Evolutionary conservation across 495 filamentous ascomycete genomes (phyloP).

Genomic region (Xanthoparmelia taractica): DNA sequence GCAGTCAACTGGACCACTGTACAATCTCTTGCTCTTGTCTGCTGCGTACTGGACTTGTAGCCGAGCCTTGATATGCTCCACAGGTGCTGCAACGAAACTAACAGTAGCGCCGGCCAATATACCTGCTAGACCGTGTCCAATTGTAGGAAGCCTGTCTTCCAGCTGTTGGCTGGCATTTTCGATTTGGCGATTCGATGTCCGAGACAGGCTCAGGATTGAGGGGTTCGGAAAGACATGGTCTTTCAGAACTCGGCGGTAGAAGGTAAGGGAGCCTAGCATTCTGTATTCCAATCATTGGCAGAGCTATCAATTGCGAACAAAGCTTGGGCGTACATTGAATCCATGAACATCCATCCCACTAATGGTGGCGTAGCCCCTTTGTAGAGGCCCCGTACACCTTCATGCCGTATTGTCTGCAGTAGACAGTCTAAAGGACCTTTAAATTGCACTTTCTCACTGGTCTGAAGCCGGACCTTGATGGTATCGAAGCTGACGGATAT

Average conservation of each 20-base stretch:
- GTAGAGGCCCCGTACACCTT: conserved; percentile 72
- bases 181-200: conserved; percentile 20
- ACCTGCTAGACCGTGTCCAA: conserved; percentile 82
- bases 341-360: conserved; percentile 98
- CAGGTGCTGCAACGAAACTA: conserved; percentile 73
- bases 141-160: conserved; percentile 52
- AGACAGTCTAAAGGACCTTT: conserved; percentile 81
- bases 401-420: conserved; percentile 68
- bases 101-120: conserved; percentile 83
- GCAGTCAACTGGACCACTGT: conserved; percentile 82
- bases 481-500: conserved; percentile 65
- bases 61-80: conserved; percentile 92
- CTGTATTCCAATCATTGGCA: conserved; percentile 25
- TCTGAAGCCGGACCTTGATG: conserved; percentile 91
- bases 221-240: conserved; percentile 67
- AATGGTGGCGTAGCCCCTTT: conserved; percentile 85
- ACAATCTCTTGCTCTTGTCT: conserved; percentile 63
- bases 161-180: conserved; percentile 24
- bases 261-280: conserved; percentile 86
- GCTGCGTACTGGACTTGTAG: conserved; percentile 87
- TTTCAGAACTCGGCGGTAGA: conserved; percentile 75
- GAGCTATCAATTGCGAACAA: neutral
- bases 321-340: conserved; percentile 52
- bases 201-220: conserved; percentile 31
- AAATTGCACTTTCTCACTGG: conserved; percentile 69